phyloP scores from a whole-genome alignment of 1,284 basidiomycete genomes.

The Xanthoconium separans region DNA sequence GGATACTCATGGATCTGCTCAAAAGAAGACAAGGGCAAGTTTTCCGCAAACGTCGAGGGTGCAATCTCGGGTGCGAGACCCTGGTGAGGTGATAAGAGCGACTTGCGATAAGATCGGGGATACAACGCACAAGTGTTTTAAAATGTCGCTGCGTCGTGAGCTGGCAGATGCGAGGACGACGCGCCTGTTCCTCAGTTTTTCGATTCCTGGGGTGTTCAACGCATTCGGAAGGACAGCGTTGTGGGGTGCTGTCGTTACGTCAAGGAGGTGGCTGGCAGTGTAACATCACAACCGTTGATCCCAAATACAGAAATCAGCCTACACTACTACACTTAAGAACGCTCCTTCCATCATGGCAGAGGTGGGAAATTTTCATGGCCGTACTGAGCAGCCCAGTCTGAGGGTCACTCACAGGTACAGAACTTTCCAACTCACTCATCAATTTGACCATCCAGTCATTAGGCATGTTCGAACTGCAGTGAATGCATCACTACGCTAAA shows the following conservation, averaged over 20 bases:
- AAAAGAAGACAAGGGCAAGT: conserved; percentile 70
- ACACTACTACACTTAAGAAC: too few species aligned
- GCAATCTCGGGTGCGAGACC: conserved; percentile 86
- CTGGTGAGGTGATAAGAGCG: conserved; percentile 39
- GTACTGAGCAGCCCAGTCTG: too few species aligned
- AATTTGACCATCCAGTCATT: too few species aligned
- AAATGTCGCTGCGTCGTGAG: conserved; percentile 86
- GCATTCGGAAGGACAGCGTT: conserved; percentile 64
- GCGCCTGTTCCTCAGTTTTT: conserved; percentile 71
- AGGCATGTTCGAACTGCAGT: too few species aligned
- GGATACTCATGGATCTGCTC: conserved; percentile 89
- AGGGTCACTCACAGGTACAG: too few species aligned
- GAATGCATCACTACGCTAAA: too few species aligned
- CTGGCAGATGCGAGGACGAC: conserved; percentile 86
- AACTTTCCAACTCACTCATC: too few species aligned
- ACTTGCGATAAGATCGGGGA: background rate
- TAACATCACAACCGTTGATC: background rate
- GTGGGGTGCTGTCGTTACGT: conserved; percentile 19
- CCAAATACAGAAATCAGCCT: too few species aligned
- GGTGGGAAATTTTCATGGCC: too few species aligned
- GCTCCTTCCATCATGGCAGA: too few species aligned
- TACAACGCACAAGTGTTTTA: conserved; percentile 61
- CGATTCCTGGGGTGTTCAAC: conserved; percentile 66
- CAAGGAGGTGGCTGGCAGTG: background rate
- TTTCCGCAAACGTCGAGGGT: conserved; percentile 86